Evolutionary conservation across 2,329 filamentous ascomycete species (phyloP).

Genomic region (Colletotrichum musicola): DNA sequence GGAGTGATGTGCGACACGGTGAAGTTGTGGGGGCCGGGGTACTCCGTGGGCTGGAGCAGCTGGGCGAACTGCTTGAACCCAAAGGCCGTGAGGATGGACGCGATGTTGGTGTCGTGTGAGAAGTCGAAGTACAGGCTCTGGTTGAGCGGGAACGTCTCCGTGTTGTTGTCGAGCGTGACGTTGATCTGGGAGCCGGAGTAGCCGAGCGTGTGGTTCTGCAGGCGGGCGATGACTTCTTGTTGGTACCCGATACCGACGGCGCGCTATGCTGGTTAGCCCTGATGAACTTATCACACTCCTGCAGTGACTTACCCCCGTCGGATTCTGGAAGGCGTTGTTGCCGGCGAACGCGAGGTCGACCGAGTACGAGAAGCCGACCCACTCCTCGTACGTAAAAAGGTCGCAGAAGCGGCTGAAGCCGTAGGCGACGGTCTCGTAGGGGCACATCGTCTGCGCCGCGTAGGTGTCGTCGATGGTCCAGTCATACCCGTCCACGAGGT

Average conservation of each 20-base stretch:
- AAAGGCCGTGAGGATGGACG: slow-evolving; percentile 78
- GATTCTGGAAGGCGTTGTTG: slow-evolving; percentile 72
- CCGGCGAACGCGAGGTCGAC: slow-evolving; percentile 76
- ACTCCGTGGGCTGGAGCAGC: slow-evolving; percentile 66
- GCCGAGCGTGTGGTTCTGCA: slow-evolving; percentile 74
- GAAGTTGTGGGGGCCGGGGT: slow-evolving; percentile 71
- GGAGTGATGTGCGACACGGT: slow-evolving; percentile 77
- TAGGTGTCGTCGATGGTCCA: slow-evolving; percentile 76
- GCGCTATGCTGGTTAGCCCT: slow-evolving; percentile 55
- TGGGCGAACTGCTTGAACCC: slow-evolving; percentile 77
- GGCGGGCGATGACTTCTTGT: slow-evolving; percentile 77
- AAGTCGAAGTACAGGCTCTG: slow-evolving; percentile 84
- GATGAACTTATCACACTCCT: slow-evolving; percentile 49
- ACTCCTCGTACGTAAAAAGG: slow-evolving; percentile 81
- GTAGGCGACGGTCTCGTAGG: slow-evolving; percentile 82
- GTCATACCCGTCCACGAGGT: slow-evolving; percentile 67
- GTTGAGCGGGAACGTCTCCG: slow-evolving; percentile 78
- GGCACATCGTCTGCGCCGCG: slow-evolving; percentile 78
- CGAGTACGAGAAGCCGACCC: slow-evolving; percentile 78
- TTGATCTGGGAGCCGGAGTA: slow-evolving; percentile 74
- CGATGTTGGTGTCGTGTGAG: slow-evolving; percentile 81
- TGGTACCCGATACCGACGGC: slow-evolving; percentile 82
- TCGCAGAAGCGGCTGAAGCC: slow-evolving; percentile 81
- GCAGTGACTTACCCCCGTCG: slow-evolving; percentile 63
- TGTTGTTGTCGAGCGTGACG: slow-evolving; percentile 76